Evolutionary conservation across 192 early-diverging fungal genomes (phyloP).

Genomic region (Backusella tuberculispora): DNA sequence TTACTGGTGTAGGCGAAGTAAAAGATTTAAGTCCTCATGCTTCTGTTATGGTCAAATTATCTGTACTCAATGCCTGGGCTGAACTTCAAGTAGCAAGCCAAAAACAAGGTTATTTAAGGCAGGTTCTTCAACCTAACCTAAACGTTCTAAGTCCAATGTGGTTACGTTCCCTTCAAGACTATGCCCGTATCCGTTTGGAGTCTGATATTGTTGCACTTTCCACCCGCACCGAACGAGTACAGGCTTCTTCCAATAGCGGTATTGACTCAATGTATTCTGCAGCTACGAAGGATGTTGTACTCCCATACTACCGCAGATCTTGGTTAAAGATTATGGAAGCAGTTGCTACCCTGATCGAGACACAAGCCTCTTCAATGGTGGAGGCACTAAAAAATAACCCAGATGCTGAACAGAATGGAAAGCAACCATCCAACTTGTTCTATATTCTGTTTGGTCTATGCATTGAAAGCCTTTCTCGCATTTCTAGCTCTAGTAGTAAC

Average conservation of each 20-base stretch:
- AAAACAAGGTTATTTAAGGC: conserved; percentile 60
- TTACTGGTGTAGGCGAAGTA: conserved; percentile 56
- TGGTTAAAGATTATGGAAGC: conserved; percentile 63
- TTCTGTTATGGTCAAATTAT: conserved; percentile 74
- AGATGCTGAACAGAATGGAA: conserved; percentile 20
- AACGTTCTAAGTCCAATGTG: conserved; percentile 60
- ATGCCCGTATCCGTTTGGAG: conserved; percentile 70
- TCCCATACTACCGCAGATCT: conserved; percentile 63
- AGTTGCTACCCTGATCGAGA: conserved; percentile 55
- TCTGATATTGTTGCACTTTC: conserved; percentile 52
- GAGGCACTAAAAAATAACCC: conserved; percentile 43
- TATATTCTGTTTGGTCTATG: conserved; percentile 76
- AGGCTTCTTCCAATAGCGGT: conserved; percentile 43
- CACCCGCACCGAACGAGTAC: conserved; percentile 37
- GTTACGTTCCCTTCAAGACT: conserved; percentile 62
- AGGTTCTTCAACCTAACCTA: conserved; percentile 65
- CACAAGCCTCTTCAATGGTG: conserved; percentile 49
- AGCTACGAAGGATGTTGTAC: conserved; percentile 67
- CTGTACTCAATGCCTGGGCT: conserved; percentile 82
- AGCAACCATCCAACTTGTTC: conserved; percentile 47
- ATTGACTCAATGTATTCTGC: conserved; percentile 66
- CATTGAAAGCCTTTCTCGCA: conserved; percentile 57
- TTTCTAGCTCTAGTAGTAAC: conserved; percentile 42
- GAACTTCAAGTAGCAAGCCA: conserved; percentile 70
- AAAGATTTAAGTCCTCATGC: conserved; percentile 74